Conservation (phyloP, 441 rosid genomes). For the Eutrema salsugineum region DNA sequence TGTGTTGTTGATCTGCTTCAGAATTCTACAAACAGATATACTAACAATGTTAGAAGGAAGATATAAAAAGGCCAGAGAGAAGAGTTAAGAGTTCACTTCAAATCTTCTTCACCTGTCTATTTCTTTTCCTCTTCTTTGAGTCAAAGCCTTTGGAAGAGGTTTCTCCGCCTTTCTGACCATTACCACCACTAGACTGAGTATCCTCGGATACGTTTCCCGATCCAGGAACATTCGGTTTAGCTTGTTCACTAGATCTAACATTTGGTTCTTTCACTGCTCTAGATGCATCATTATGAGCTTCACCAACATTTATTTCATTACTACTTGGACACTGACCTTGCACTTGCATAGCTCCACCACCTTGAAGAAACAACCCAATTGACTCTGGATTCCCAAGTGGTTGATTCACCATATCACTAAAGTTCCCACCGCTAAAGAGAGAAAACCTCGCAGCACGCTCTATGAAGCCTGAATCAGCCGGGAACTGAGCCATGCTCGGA, state of each 20-base stretch:
- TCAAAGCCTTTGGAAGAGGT: slow-evolving; percentile 48
- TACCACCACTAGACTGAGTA: slow-evolving; percentile 76
- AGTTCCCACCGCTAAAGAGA: slow-evolving; percentile 71
- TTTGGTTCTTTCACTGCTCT: slow-evolving; percentile 40
- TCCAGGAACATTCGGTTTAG: slow-evolving; percentile 58
- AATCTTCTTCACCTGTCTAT: slow-evolving; percentile 50
- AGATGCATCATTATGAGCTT: slow-evolving; percentile 52
- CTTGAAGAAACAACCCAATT: slow-evolving; percentile 52
- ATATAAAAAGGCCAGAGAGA: not conserved
- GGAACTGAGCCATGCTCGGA: slow-evolving; percentile 78
- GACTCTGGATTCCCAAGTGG: slow-evolving; percentile 62
- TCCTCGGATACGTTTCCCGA: slow-evolving; percentile 83
- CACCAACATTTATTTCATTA: slow-evolving; percentile 44
- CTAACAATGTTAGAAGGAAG: not conserved
- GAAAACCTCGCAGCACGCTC: slow-evolving; percentile 98
- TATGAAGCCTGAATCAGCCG: slow-evolving; percentile 82
- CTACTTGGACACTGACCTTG: slow-evolving; percentile 46
- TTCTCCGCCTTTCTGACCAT: slow-evolving; percentile 54
- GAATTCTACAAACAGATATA: slow-evolving; percentile 41
- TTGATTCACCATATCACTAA: slow-evolving; percentile 60
- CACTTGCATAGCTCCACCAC: slow-evolving; percentile 37
- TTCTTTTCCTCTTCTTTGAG: slow-evolving; percentile 78
- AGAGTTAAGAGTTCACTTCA: not conserved
- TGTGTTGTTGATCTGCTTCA: slow-evolving; percentile 45
- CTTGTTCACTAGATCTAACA: slow-evolving; percentile 54